Conservation (phyloP, 176 grass and related monocot species). For the Zizania latifolia region DNA sequence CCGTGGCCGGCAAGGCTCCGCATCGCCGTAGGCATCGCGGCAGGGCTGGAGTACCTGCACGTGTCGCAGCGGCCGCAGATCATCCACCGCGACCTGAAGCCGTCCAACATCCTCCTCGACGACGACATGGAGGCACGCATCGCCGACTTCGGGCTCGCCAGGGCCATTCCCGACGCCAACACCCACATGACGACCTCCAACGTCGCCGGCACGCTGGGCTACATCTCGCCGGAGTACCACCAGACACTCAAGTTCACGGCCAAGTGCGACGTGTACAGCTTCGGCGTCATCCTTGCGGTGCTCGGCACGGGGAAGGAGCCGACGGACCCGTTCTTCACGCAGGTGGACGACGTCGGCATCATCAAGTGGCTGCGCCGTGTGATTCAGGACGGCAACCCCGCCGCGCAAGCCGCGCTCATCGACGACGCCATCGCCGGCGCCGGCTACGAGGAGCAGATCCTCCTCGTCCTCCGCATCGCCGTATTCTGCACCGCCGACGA, state of each 20-base stretch:
- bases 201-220: constrained; percentile 63
- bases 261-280: constrained; percentile 89
- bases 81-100: constrained; percentile 86
- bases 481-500: constrained; percentile 65
- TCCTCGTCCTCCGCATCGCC: constrained; percentile 58
- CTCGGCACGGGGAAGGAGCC: constrained; percentile 78
- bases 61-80: constrained; percentile 56
- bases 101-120: constrained; percentile 86
- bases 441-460: constrained; percentile 64
- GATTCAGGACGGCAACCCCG: constrained; percentile 12
- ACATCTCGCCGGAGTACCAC: constrained; percentile 93
- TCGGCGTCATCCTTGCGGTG: constrained; percentile 79
- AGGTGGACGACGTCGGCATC: constrained; percentile 50
- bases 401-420: constrained; percentile 21
- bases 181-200: constrained; percentile 49
- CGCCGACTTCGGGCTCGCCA: constrained; percentile 80
- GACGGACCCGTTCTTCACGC: constrained; percentile 56
- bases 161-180: constrained; percentile 47
- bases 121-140: constrained; percentile 72
- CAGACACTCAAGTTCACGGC: constrained; percentile 67
- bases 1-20: constrained; percentile 50
- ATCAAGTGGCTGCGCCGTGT: constrained; percentile 57
- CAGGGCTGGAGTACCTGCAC: constrained; percentile 82
- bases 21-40: constrained; percentile 60
- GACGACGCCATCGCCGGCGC: constrained; percentile 38